phyloP scores from a whole-genome alignment of 352 stramenopile species.

The Pythium pectinolyticum region DNA sequence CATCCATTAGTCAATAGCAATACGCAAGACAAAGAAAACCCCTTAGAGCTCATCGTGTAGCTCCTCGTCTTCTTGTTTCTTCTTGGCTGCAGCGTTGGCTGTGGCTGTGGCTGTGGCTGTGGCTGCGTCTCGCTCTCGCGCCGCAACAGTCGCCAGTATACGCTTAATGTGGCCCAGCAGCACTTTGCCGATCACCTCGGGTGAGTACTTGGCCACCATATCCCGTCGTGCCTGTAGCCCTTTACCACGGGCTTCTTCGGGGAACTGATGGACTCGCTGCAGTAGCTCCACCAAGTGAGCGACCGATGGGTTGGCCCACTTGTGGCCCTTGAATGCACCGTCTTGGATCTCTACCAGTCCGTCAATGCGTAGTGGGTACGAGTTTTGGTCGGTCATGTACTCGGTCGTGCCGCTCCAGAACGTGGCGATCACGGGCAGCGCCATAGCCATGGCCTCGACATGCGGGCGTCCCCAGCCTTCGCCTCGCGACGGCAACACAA shows the following conservation, averaged over 20 bases:
- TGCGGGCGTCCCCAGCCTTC: slow-evolving; percentile 93
- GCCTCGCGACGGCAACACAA: slow-evolving; percentile 90
- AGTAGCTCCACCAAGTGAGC: slow-evolving; percentile 73
- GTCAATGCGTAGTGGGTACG: slow-evolving; percentile 78
- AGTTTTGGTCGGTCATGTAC: slow-evolving; percentile 88
- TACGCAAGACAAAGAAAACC: no score
- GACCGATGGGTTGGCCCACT: slow-evolving; percentile 85
- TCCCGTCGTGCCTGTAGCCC: slow-evolving; percentile 66
- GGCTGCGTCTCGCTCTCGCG: slow-evolving; percentile 15
- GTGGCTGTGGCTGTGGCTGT: background rate
- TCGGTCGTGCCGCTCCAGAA: slow-evolving; percentile 91
- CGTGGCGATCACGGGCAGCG: slow-evolving; percentile 86
- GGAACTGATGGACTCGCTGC: slow-evolving; percentile 49
- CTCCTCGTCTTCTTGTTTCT: slow-evolving; percentile 7
- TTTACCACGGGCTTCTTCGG: slow-evolving; percentile 66
- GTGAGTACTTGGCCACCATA: slow-evolving; percentile 86
- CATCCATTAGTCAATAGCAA: no score
- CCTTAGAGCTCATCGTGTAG: slow-evolving; percentile 60
- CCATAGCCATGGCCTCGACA: slow-evolving; percentile 94
- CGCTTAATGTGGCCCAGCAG: slow-evolving; percentile 67
- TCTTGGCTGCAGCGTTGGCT: no score
- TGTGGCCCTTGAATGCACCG: slow-evolving; percentile 75
- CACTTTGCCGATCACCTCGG: slow-evolving; percentile 66
- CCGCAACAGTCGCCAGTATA: slow-evolving; percentile 47
- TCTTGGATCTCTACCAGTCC: slow-evolving; percentile 81